Base-by-base conservation (phyloP, 345 rosid species). In the Euphorbia lathyris region DNA sequence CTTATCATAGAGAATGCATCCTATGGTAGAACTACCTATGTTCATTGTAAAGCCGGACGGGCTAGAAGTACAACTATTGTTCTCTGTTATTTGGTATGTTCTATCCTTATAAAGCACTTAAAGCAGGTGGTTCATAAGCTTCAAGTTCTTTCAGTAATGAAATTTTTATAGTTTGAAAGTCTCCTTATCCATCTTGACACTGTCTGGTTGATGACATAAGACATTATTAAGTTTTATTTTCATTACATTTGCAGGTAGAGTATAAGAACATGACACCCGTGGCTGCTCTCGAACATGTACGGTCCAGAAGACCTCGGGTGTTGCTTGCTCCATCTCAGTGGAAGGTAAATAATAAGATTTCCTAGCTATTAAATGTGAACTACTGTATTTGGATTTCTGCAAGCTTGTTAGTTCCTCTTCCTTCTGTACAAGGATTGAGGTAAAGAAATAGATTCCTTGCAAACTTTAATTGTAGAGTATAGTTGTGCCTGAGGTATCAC, bases 21-120 rank as follows among this genome's bases (percentile, higher is more conserved):
- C 29, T 80, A 75, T 38, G 83, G 91, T 74, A 86, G 79, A 73
- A 89, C 89, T 55, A 94, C 97, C 2, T 89, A 89, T 58, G 98
- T 91, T 47, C 98, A 93, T 74, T 93, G 98, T 80, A 93, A 93
- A 80, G 97, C 98, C 72, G 98, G 97, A 34, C 84, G 96, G 3
- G 97, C 97, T 74, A 83, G 97, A 80, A 93, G 98, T 82, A 91
- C 97, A 2, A 89, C 95, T 7, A 83, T 94, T 69, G 97, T 89
- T 78, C 96, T 94, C 47, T 91, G 96, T 72, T 91, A 91, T 82
- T 82, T 94, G 89, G 98, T 79, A 76, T 34, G 43, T 47, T 58
- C 7, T 14, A 19, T 9, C 55, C 23, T 16, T 45, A 62, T 14
- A 62, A 20, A 62, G 27, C 66, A 36, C 12, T 22, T 9, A 55